These are phyloP conservation scores for Neurospora sp. DNA, from an alignment of 495 filamentous ascomycete species.

Conservation along the genomic window DNA sequence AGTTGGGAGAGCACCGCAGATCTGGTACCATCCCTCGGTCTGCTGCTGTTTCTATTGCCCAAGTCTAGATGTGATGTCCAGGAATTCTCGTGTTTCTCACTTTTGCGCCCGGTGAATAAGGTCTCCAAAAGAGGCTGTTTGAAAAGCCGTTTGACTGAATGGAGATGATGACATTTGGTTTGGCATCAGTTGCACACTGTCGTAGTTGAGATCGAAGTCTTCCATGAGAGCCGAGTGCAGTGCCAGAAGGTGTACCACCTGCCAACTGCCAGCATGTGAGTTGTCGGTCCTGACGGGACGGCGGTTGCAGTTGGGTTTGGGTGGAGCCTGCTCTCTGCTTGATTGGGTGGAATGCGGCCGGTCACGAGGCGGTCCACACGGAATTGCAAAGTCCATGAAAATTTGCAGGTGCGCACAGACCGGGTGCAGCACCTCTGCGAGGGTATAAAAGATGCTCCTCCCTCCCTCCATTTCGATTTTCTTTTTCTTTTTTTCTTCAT, in stretches of 20 bases:
- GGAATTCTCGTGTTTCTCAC: neutral
- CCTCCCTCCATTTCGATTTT: conserved; percentile 14
- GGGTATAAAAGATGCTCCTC: conserved; percentile 21
- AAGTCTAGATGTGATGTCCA: neutral
- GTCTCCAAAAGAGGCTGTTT: neutral
- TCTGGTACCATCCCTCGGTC: neutral
- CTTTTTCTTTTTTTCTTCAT: conserved; percentile 32
- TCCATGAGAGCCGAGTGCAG: neutral
- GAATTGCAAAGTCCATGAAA: conserved; percentile 9
- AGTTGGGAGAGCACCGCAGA: neutral
- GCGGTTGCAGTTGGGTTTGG: neutral
- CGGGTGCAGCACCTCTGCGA: conserved; percentile 15
- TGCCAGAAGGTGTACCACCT: neutral
- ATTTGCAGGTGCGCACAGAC: conserved; percentile 30
- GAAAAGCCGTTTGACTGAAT: neutral
- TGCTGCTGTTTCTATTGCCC: neutral
- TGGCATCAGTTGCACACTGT: neutral
- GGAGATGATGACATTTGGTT: neutral
- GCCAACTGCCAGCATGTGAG: neutral
- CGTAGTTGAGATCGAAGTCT: neutral
- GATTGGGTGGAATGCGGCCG: neutral
- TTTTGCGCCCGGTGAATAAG: neutral
- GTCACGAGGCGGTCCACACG: neutral
- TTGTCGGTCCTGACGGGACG: neutral
- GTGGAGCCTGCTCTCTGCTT: neutral